Evolutionary conservation across 139 green algal genomes (phyloP).

Genomic region (Spirogloea muscicola): DNA sequence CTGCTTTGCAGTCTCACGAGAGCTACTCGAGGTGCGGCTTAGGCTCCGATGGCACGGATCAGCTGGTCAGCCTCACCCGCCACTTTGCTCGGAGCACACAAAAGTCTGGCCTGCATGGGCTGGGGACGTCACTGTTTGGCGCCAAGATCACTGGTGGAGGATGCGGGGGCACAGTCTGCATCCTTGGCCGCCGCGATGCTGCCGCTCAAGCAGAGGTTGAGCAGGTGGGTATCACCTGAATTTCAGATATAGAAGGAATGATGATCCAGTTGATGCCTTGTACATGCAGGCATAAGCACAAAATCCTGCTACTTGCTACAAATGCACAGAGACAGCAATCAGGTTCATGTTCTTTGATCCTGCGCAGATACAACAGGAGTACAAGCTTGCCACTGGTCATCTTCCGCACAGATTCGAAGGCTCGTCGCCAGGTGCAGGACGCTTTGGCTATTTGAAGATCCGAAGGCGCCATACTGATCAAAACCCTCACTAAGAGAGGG

Average conservation of each 20-base stretch:
- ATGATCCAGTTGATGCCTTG: background rate
- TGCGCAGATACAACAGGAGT: background rate
- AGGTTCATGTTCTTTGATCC: background rate
- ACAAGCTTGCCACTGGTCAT: slow-evolving; percentile 18
- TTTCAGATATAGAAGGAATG: too few relatives aligned
- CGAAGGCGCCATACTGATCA: background rate
- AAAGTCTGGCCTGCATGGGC: too few relatives aligned
- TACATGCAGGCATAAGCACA: background rate
- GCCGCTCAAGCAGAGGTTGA: background rate
- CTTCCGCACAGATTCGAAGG: slow-evolving; percentile 33
- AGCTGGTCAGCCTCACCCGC: slow-evolving; percentile 68
- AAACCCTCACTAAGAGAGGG: background rate
- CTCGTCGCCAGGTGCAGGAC: slow-evolving; percentile 35
- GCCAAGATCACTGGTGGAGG: slow-evolving; percentile 94
- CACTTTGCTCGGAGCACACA: background rate
- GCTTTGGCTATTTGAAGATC: slow-evolving; percentile 32
- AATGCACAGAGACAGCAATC: background rate
- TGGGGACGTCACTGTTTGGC: slow-evolving; percentile 68
- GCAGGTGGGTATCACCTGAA: background rate
- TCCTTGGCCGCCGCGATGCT: slow-evolving; percentile 54
- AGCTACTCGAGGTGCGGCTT: slow-evolving; percentile 70
- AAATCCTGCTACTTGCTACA: background rate
- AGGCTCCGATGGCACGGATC: slow-evolving; percentile 63
- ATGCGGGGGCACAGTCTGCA: slow-evolving; percentile 77
- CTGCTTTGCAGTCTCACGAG: slow-evolving; percentile 58